Percentiles rank a stretch among this genome's conserved stretches.
Conservation (phyloP, 2,329 filamentous ascomycete species). For the Torrubiella hemipterigena region DNA sequence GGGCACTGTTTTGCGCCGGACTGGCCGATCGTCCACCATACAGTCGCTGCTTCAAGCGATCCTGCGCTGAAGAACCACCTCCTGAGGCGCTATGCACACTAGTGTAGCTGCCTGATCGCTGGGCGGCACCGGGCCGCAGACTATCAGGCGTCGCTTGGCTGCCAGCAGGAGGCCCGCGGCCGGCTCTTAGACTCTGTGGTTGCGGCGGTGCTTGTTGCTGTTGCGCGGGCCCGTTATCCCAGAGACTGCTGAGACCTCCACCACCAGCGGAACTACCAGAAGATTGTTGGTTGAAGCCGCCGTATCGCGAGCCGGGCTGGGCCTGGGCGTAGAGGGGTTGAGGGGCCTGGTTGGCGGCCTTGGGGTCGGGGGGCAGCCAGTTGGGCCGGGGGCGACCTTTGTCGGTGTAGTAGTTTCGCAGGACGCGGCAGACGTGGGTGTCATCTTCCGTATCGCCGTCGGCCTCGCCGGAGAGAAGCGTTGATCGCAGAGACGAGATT, state of each 20-base stretch:
- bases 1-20: conserved; percentile 38
- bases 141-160: conserved; percentile 17
- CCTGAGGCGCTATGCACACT: conserved; percentile 22
- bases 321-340: conserved; percentile 41
- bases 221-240: conserved; percentile 31
- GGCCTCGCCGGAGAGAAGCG: conserved; percentile 53
- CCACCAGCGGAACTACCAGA: conserved; percentile 15
- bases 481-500: conserved; percentile 53
- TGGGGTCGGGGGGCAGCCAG: conserved; percentile 90
- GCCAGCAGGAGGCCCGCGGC: conserved; percentile 22
- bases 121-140: conserved; percentile 47
- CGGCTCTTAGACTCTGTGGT: conserved; percentile 33
- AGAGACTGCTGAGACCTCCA: conserved; percentile 41
- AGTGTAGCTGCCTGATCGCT: conserved; percentile 66
- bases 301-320: conserved; percentile 42
- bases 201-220: conserved; percentile 21
- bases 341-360: conserved; percentile 43
- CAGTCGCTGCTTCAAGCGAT: conserved; percentile 68
- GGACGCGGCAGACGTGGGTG: conserved; percentile 85
- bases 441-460: conserved; percentile 76
- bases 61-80: conserved; percentile 54
- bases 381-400: conserved; percentile 68
- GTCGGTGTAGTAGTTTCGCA: conserved; percentile 86
- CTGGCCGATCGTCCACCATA: conserved; percentile 53
- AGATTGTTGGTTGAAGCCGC: conserved; percentile 28